Base-by-base conservation (phyloP, 192 early-diverging fungal species). In the Coemansia javaensis region DNA sequence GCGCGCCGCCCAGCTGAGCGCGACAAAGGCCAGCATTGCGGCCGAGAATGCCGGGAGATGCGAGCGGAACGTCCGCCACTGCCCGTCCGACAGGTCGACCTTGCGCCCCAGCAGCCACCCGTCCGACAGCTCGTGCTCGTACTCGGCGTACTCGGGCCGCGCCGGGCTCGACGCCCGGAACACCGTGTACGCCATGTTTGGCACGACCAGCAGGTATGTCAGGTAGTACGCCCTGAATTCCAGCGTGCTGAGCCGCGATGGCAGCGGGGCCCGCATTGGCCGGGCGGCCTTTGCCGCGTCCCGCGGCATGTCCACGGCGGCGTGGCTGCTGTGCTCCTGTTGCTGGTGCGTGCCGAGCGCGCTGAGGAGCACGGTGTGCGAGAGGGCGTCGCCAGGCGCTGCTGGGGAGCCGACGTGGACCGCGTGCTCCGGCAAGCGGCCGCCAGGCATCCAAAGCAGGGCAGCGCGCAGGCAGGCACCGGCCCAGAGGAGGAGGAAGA, bases 181-280 rank as follows among this genome's bases (percentile, higher is more conserved):
- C 48, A 76, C 77, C 0, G 81, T 77, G 41, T 81, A 77, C 23
- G 82, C 69, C 88, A 89, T 87, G 44, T 76, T 78, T 2, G 84
- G 64, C 9, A 92, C 56, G 1, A 68, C 66, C 2, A 77, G 50
- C 16, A 62, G 31, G 39, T 88, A 82, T 17, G 75, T 39, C 25
- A 82, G 31, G 50, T 87, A 89, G 60, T 91, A 89, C 18, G 81
- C 27, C 56, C 85, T 84, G 69, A 92, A 90, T 64, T 91, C 90
- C 21, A 49, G 31, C 4, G 84, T 88, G 13, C 74, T 55, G 70
- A 83, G 77, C 7, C 78, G 70, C 13, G 86, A 80, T 7, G 79
- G 68, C 22, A 63, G 55, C 1, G 81, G 77, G 22, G 32, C 55
- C 81, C 94, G 92, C 91, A 92, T 80, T 93, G 64, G 7, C 8